These are phyloP conservation scores for Trametes coccinea DNA, from an alignment of 768 basidiomycete species.

Conservation along the genomic window DNA sequence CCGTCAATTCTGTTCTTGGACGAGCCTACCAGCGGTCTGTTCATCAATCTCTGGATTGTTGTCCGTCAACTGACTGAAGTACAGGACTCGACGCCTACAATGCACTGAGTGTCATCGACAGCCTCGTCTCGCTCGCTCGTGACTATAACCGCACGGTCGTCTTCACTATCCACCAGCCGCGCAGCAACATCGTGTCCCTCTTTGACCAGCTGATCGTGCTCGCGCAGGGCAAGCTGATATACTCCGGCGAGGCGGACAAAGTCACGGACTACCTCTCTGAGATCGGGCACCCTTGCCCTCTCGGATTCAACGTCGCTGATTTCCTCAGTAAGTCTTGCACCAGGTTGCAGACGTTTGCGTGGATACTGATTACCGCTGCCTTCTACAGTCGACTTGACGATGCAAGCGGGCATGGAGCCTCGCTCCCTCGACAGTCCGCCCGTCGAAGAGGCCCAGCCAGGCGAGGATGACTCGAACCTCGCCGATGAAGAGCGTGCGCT, in stretches of 20 bases:
- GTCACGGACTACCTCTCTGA: slow-evolving; percentile 81
- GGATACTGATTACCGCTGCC: slow-evolving; percentile 1
- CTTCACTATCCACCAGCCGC: slow-evolving; percentile 98
- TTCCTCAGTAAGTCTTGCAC: slow-evolving; percentile 65
- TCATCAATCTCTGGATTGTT: neutral
- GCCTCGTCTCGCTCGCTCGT: slow-evolving; percentile 79
- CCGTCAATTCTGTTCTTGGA: slow-evolving; percentile 96
- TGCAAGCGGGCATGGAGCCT: slow-evolving; percentile 43
- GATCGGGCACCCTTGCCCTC: slow-evolving; percentile 83
- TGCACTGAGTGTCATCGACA: slow-evolving; percentile 91
- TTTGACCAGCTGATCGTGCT: slow-evolving; percentile 92
- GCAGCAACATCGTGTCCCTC: slow-evolving; percentile 94
- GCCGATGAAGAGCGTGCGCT: slow-evolving; percentile 74
- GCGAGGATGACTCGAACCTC: slow-evolving; percentile 45
- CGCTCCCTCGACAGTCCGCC: slow-evolving; percentile 35
- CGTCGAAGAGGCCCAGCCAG: slow-evolving; percentile 27
- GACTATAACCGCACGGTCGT: slow-evolving; percentile 93
- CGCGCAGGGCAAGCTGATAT: slow-evolving; percentile 80
- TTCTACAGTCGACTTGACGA: slow-evolving; percentile 43
- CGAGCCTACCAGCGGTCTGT: slow-evolving; percentile 91
- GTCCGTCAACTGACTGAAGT: neutral
- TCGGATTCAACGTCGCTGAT: slow-evolving; percentile 97
- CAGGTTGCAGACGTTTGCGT: neutral
- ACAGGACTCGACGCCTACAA: slow-evolving; percentile 93
- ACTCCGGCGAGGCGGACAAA: slow-evolving; percentile 73